Evolutionary conservation across 495 filamentous ascomycete species (phyloP).

Genomic region (Penicilliopsis zonata): DNA sequence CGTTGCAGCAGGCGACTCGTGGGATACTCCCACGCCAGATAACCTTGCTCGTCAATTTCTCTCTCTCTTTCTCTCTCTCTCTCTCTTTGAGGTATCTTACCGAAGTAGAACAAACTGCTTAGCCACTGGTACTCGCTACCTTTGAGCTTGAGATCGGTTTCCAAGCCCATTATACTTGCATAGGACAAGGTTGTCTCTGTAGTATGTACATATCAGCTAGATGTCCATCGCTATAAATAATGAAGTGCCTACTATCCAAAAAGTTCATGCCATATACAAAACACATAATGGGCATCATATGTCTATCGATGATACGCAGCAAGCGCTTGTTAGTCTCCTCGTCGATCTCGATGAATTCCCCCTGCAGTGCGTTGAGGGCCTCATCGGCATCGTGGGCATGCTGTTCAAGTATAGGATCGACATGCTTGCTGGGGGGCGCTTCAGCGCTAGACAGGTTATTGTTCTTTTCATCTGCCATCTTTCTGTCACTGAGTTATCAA

Average conservation of each 20-base stretch:
- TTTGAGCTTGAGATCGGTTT: slow-evolving; percentile 31
- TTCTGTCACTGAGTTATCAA: too few relatives aligned
- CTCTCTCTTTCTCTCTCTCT: not conserved
- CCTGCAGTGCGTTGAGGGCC: slow-evolving; percentile 35
- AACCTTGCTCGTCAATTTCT: slow-evolving; percentile 21
- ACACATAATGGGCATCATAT: slow-evolving; percentile 53
- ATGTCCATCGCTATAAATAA: not conserved
- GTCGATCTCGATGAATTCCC: slow-evolving; percentile 38
- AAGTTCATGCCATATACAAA: slow-evolving; percentile 53
- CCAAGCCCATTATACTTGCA: slow-evolving; percentile 50
- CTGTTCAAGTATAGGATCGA: slow-evolving; percentile 29
- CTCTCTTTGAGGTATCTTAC: slow-evolving; percentile 12
- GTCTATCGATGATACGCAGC: slow-evolving; percentile 44
- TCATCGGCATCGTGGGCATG: slow-evolving; percentile 49
- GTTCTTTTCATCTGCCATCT: too few relatives aligned
- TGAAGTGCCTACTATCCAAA: slow-evolving; percentile 38
- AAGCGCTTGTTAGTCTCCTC: slow-evolving; percentile 43
- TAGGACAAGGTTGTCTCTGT: slow-evolving; percentile 51
- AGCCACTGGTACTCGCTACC: slow-evolving; percentile 42
- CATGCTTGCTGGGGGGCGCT: too few relatives aligned
- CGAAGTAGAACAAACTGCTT: slow-evolving; percentile 50
- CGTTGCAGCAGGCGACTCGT: slow-evolving; percentile 48
- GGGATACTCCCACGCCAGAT: slow-evolving; percentile 53
- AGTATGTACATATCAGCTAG: not conserved
- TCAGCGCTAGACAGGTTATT: too few relatives aligned